Conservation (phyloP, 164 flowering plant genomes). For the Vitis amurensis region DNA sequence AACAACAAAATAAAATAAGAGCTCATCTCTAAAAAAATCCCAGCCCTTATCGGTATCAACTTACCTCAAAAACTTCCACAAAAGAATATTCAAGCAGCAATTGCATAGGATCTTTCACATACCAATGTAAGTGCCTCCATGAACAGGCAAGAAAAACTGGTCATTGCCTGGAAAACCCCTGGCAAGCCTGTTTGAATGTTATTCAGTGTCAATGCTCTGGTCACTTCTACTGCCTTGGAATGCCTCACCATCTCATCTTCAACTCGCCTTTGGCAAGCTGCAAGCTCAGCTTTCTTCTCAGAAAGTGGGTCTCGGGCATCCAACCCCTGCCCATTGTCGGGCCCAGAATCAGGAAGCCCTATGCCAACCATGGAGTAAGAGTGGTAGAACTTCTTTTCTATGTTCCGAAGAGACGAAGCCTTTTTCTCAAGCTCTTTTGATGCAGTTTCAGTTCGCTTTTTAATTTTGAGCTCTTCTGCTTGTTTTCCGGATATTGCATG, state of each 20-base stretch:
- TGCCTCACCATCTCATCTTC: slow-evolving; percentile 90
- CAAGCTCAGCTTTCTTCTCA: slow-evolving; percentile 84
- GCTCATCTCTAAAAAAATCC: slow-evolving; percentile 19
- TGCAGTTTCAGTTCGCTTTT: slow-evolving; percentile 62
- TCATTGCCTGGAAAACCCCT: slow-evolving; percentile 92
- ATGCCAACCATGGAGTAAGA: slow-evolving; percentile 91
- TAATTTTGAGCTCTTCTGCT: slow-evolving; percentile 76
- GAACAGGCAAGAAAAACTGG: slow-evolving; percentile 75
- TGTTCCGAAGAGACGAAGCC: slow-evolving; percentile 59
- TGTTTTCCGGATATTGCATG: slow-evolving; percentile 74
- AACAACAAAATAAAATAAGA: slow-evolving; percentile 6
- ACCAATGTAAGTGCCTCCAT: slow-evolving; percentile 68
- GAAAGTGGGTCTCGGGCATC: slow-evolving; percentile 93
- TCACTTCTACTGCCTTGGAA: slow-evolving; percentile 87
- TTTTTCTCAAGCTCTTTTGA: slow-evolving; percentile 91
- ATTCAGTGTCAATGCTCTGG: slow-evolving; percentile 90
- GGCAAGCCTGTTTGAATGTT: slow-evolving; percentile 96
- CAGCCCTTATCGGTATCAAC: slow-evolving; percentile 20
- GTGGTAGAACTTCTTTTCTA: slow-evolving; percentile 85
- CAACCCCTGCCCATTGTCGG: slow-evolving; percentile 49
- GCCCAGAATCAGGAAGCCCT: slow-evolving; percentile 60
- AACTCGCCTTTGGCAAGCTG: slow-evolving; percentile 70
- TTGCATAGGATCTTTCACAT: slow-evolving; percentile 63
- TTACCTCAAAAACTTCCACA: slow-evolving; percentile 12
- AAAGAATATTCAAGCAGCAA: slow-evolving; percentile 7